Evolutionary conservation across 2,329 filamentous ascomycete species (phyloP), one percentile per base, ranked within the genome.

Genomic region (Trichoderma oligosporum): DNA sequence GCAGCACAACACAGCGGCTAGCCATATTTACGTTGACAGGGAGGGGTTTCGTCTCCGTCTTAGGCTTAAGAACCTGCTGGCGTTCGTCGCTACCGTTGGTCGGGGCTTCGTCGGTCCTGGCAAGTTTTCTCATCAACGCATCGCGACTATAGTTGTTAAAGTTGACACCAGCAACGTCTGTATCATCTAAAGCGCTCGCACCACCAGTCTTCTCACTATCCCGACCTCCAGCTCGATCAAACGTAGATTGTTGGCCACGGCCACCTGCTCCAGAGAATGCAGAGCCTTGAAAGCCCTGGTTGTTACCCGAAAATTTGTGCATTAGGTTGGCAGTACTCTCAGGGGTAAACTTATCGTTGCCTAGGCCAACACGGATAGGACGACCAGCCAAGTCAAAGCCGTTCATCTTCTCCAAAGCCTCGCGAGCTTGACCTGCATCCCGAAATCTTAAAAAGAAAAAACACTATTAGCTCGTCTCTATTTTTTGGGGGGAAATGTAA

Each of bases 131-230:
- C 94, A 99, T 99, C 76, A 99, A 86, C 70, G 92, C 90, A 78
- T 97, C 91, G 77, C 94, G 90, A 81, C 91, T 96, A 79, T 96
- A 97, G 75, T 97, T 97, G 82, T 91, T 96, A 87, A 97, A 97
- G 77, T 97, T 97, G 75, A 99, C 93, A 70, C 94, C 94, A 51
- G 89, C 91, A 71, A 99, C 94, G 73, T 99, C 94, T 61, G 92
- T 96, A 71, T 99, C 94, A 75, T 99, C 94, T 52, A 99, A 80
- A 67, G 94, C 94, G 76, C 92, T 96, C 48, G 93, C 93, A 66
- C 91, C 91, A 60, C 89, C 89, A 44, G 89, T 84, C 75, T 97
- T 96, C 68, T 96, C 91, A 71, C 86, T 90, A 68, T 96, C 91
- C 67, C 92, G 86, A 64, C 88, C 90, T 64, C 91, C 89, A 59